These are phyloP conservation scores for Trichoderma brevicompactum DNA, from an alignment of 2,329 filamentous ascomycete genomes.

Conservation along the genomic window DNA sequence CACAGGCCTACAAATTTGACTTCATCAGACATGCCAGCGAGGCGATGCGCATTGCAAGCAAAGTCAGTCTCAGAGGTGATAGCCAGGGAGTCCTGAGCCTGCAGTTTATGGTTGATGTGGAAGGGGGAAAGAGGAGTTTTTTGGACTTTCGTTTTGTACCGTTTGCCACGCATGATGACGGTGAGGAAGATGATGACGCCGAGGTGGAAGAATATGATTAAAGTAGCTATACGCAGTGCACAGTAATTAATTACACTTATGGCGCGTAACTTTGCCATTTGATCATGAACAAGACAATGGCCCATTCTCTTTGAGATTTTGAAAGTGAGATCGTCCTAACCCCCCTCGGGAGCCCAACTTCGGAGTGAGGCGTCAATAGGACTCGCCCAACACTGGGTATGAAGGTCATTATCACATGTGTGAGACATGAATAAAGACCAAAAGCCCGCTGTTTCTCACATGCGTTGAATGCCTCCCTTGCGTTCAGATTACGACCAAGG, in stretches of 20 bases:
- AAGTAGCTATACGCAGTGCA: neutral
- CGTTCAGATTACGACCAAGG: neutral
- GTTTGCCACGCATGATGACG: slow-evolving; percentile 63
- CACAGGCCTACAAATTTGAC: slow-evolving; percentile 83
- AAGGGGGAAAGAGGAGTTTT: slow-evolving; percentile 71
- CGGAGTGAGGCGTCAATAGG: neutral
- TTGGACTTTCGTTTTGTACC: slow-evolving; percentile 84
- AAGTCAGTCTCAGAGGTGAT: slow-evolving; percentile 89
- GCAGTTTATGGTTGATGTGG: slow-evolving; percentile 94
- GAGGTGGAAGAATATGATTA: slow-evolving; percentile 10
- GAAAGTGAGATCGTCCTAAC: neutral
- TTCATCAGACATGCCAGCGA: slow-evolving; percentile 83
- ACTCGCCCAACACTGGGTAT: neutral
- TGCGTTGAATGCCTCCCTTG: slow-evolving; percentile 20
- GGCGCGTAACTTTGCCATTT: neutral
- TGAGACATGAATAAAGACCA: slow-evolving; percentile 24
- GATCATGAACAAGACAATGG: neutral
- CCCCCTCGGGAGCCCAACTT: neutral
- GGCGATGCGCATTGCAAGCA: slow-evolving; percentile 91
- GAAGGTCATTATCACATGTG: slow-evolving; percentile 14
- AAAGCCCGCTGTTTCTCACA: slow-evolving; percentile 16
- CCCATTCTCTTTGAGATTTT: neutral
- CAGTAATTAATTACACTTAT: neutral
- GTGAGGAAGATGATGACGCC: slow-evolving; percentile 32
- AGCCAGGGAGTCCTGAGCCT: slow-evolving; percentile 87